Conservation (phyloP, 768 basidiomycete genomes). For the Phanerodontia chrysosporium region DNA sequence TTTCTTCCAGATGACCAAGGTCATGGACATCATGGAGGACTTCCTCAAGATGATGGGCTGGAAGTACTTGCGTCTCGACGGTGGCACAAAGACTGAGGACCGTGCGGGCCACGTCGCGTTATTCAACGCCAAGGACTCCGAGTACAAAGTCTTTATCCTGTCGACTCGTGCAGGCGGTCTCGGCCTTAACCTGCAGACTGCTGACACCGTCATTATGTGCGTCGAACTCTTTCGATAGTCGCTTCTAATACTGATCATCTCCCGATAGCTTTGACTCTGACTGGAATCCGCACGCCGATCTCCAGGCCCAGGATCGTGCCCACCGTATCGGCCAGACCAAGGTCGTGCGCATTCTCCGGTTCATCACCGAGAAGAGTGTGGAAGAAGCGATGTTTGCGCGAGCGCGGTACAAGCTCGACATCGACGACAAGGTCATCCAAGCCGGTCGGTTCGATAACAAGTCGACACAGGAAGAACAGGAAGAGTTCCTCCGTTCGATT, state of each 20-base stretch:
- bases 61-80: slow-evolving; percentile 91
- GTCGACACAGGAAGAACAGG: slow-evolving; percentile 96
- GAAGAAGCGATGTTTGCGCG: slow-evolving; percentile 97
- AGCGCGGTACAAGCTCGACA: slow-evolving; percentile 93
- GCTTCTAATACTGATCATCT: not conserved
- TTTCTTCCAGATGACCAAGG: slow-evolving; percentile 99
- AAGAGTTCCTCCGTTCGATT: slow-evolving; percentile 89
- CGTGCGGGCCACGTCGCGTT: slow-evolving; percentile 80
- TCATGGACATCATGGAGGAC: slow-evolving; percentile 98
- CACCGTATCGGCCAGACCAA: slow-evolving; percentile 99
- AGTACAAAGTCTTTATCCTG: slow-evolving; percentile 88
- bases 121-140: slow-evolving; percentile 88
- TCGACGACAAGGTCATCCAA: slow-evolving; percentile 99
- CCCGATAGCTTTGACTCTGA: slow-evolving; percentile 24
- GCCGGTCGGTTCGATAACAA: slow-evolving; percentile 99
- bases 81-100: slow-evolving; percentile 94
- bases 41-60: slow-evolving; percentile 84
- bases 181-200: slow-evolving; percentile 92
- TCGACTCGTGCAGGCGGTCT: slow-evolving; percentile 93
- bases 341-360: slow-evolving; percentile 91
- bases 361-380: slow-evolving; percentile 97
- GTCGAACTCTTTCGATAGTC: slow-evolving; percentile 25
- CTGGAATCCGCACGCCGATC: slow-evolving; percentile 95
- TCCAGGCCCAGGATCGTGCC: slow-evolving; percentile 98
- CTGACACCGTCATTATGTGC: slow-evolving; percentile 93